Evolutionary conservation across 176 grass and related monocot species (phyloP), one percentile per base, ranked within the genome.

Genomic region (Musa acuminata): DNA sequence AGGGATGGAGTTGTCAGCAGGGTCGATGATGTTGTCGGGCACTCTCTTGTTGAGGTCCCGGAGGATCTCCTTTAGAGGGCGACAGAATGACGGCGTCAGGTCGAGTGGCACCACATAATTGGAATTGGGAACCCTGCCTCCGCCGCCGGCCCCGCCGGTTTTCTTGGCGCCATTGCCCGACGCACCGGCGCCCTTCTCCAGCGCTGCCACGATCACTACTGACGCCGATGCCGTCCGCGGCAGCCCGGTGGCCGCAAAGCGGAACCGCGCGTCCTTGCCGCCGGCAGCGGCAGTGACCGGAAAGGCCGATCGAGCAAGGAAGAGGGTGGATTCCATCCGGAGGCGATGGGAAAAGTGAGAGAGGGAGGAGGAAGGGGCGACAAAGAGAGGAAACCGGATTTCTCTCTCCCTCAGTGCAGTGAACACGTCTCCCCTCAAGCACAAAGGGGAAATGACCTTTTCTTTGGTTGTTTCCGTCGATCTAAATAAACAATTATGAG

Each of bases 41-140:
- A 99, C 90, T 81, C 95, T 88, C 86, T 99, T 99, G 82, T 94
- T 98, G 88, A 98, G 87, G 85, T 98, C 95, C 25, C 95, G 73
- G 51, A 98, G 87, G 87, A 98, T 98, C 95, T 98, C 95, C 27
- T 91, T 88, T 17, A 99, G 85, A 67, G 95, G 95, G 35, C 95
- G 84, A 19, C 86, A 91, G 64, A 98, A 72, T 5, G 85, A 88
- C 50, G 88, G 81, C 65, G 86, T 20, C 82, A 87, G 91, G 82
- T 91, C 90, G 24, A 98, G 86, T 24, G 95, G 95, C 78, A 98
- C 95, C 49, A 98, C 90, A 77, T 98, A 98, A 86, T 98, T 98
- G 68, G 95, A 86, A n/a, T 88, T 98, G 27, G 88, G 88, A 78
- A 98, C 83, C 43, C 83, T 80, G 35, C 82, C 82, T 23, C 64